Evolutionary conservation across 768 basidiomycete genomes (phyloP), one percentile per base, ranked within the genome.

Genomic region (Cystobasidium onofrii): DNA sequence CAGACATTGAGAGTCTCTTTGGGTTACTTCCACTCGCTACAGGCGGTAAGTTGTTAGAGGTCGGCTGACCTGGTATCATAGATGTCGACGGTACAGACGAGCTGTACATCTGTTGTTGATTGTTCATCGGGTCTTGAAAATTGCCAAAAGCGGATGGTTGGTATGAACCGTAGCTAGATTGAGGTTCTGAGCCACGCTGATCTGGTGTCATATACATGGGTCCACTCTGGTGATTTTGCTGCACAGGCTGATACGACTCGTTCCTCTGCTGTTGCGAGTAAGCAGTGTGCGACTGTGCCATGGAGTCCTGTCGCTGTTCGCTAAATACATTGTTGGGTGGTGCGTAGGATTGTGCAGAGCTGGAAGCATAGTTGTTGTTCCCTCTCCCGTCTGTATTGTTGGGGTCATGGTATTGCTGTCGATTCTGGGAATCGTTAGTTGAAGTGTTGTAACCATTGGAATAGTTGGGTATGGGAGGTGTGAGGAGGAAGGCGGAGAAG

Each of bases 401-500:
- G 46, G 15, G 15, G 46, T 39, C 13, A 20, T 39, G 27, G 25
- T 34, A n/a, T 39, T 64, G 63, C 43, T 44, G 63, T 50, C 41
- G 69, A 46, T 71, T 46, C 34, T 71, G 43, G 15, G 54, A 2
- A 27, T 44, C 54, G 36, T 60, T 60, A 27, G 39, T 6, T 6
- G 39, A 39, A 29, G 20, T 71, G 54, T 39, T 71, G 33, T 60
- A 34, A 12, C 15, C n/a, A 23, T 39, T 71, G 9, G 52, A 41
- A 60, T 67, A 44, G 29, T 60, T 60, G 3, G 69, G 69, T 6
- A 71, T 55, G 55, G 69, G 69, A 3, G 69, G 69, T n/a, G 69
- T 71, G 55, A 71, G 69, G 52, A 71, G 69, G 39, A 71, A 71
- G 20, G 50, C 20, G 34, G 69, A 71, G 54, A 71, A 71, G 55